Percentiles rank a stretch among this genome's conserved stretches.
phyloP scores from a whole-genome alignment of 2,329 filamentous ascomycete species.

The Teratosphaeriaceae sp. region DNA sequence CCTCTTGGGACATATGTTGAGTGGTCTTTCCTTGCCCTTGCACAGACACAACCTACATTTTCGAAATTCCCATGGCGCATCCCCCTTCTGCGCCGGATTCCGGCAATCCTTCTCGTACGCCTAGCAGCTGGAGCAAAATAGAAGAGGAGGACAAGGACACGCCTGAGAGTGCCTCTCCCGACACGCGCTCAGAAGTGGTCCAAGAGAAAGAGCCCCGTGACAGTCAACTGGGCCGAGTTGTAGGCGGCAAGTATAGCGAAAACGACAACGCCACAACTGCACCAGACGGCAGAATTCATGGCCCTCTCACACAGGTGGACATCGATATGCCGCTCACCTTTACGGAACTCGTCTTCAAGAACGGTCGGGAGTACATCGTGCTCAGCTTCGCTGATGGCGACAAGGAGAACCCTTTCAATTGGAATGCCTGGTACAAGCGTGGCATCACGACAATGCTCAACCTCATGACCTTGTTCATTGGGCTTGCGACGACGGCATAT shows the following conservation, averaged over 20 bases:
- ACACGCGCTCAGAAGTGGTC: constrained; percentile 17
- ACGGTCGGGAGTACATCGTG: constrained; percentile 41
- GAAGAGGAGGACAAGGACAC: constrained; percentile 15
- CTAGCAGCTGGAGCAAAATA: constrained; percentile 16
- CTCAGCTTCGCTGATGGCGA: constrained; percentile 43
- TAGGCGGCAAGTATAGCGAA: constrained; percentile 34
- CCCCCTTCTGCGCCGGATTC: not conserved
- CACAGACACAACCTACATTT: not conserved
- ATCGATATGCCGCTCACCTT: constrained; percentile 45
- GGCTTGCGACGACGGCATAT: constrained; percentile 49
- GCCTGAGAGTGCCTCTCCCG: constrained; percentile 14
- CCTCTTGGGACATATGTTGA: too few species aligned
- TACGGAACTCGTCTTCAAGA: constrained; percentile 35
- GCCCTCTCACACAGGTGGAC: constrained; percentile 37
- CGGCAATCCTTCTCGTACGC: constrained; percentile 14
- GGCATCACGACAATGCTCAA: constrained; percentile 44
- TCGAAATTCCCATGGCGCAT: constrained; percentile 1
- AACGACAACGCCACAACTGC: constrained; percentile 24
- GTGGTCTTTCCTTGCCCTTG: not conserved
- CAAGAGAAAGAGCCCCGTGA: constrained; percentile 16
- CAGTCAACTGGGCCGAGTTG: constrained; percentile 29
- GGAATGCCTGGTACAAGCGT: constrained; percentile 36
- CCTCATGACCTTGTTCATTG: constrained; percentile 49
- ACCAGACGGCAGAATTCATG: constrained; percentile 26
- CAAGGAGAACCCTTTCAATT: constrained; percentile 48